Conservation (phyloP, 176 grass and related monocot species). For the Neostapfia colusana region DNA sequence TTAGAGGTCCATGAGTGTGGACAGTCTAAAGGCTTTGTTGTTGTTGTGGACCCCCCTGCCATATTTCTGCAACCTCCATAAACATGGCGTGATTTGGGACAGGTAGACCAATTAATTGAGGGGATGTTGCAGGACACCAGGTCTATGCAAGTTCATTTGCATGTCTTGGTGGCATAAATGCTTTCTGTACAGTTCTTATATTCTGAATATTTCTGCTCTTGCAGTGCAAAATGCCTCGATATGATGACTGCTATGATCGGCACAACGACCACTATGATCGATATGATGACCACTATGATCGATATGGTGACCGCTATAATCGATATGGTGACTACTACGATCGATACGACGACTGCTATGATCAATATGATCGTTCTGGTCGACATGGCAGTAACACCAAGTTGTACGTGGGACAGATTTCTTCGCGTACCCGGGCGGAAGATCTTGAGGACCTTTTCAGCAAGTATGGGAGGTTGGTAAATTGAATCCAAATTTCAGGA, state of each 20-base stretch:
- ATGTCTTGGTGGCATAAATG: not conserved
- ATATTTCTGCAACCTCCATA: conserved; percentile 4
- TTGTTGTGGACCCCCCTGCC: not conserved
- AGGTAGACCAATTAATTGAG: not conserved
- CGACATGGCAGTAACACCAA: conserved; percentile 51
- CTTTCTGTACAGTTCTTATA: conserved; percentile 14
- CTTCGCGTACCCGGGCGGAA: conserved; percentile 45
- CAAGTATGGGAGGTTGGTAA: conserved; percentile 82
- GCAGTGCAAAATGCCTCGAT: conserved; percentile 68
- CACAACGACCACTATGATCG: not conserved
- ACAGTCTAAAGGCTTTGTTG: too few species aligned
- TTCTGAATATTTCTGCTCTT: conserved; percentile 19
- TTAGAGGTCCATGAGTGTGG: too few species aligned
- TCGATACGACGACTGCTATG: not conserved
- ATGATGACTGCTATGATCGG: conserved; percentile 32
- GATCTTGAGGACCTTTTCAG: conserved; percentile 75
- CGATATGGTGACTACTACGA: conserved; percentile 55
- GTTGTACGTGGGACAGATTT: conserved; percentile 75
- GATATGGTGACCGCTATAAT: not conserved
- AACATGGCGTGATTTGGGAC: not conserved
- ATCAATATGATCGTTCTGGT: conserved; percentile 10
- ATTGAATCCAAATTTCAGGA: not conserved
- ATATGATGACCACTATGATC: not conserved
- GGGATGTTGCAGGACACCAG: not conserved
- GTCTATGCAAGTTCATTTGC: conserved; percentile 6